Percentiles rank a stretch among this genome's conserved stretches.
phyloP scores from a whole-genome alignment of 2,329 filamentous ascomycete species.

The Xylariales sp. region DNA sequence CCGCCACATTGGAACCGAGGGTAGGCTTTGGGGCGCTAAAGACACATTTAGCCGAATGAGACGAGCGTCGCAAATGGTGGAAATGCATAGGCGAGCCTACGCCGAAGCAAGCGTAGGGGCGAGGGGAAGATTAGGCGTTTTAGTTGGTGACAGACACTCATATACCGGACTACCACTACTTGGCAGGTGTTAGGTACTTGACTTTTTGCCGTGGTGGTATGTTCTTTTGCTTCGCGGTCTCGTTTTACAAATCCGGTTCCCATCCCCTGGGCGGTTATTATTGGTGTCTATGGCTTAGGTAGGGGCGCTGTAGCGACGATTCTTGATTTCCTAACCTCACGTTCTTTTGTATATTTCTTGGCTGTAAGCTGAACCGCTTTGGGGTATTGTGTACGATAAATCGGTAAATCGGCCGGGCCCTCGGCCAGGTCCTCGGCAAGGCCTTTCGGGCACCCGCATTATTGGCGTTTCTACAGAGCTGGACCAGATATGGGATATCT shows the following conservation, averaged over 20 bases:
- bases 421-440: background rate
- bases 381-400: conserved; percentile 18
- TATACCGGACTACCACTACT: too few species aligned
- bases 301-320: background rate
- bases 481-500: conserved; percentile 3
- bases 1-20: background rate
- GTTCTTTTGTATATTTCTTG: background rate
- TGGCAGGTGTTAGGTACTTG: too few species aligned
- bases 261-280: background rate
- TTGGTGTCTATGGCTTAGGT: conserved; percentile 7
- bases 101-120: conserved; percentile 2
- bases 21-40: background rate
- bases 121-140: conserved; percentile 9
- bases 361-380: background rate
- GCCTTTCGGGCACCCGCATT: background rate
- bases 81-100: background rate
- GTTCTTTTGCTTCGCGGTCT: background rate
- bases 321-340: conserved; percentile 6
- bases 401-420: background rate
- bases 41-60: background rate
- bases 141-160: background rate
- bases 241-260: background rate
- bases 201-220: too few species aligned
- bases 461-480: conserved; percentile 11
- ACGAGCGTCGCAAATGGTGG: conserved; percentile 4